Evolutionary conservation across 2,329 filamentous ascomycete genomes (phyloP), one percentile per base, ranked within the genome.

Genomic region (Fusarium cicatricum): DNA sequence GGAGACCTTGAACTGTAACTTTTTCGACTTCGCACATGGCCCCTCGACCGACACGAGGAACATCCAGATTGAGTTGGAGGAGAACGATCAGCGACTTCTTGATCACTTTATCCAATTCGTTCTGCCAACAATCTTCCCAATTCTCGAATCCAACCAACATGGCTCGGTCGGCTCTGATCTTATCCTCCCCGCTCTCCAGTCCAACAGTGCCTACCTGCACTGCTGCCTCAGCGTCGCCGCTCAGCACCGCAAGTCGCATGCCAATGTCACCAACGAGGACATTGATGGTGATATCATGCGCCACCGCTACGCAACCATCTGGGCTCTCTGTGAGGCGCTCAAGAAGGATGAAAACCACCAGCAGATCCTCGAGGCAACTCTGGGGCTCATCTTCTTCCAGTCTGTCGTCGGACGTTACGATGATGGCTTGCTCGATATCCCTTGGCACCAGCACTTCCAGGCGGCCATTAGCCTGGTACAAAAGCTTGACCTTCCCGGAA

Each of bases 371-470:
- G 94, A 98, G 75, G 92, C 94, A 2, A 92, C 93, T 0, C 83
- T 98, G 5, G 92, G 91, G 45, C 92, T 98, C 85, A 97, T 97
- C 73, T 95, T 97, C 79, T 96, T 97, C 80, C 92, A 97, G 72
- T 95, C 90, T 77, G 89, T 91, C 21, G 94, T 98, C 62, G 94
- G 94, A 48, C 86, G 91, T 68, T 87, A 90, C 31, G 90, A 95
- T 67, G 92, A 97, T 71, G 85, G 85, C 40, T 85, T 97, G 19
- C 90, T 91, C 14, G 93, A 98, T 72, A 96, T 98, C 67, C 88
- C 93, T 17, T 99, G 95, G 95, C 91, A 94, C 78, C 91, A 96
- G 73, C 95, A 99, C 79, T 97, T 98, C 79, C 90, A 96, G 74
- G 93, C 93, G 4, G 94, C 90, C 16, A 89, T 90, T 65, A 92